Evolutionary conservation across 1,284 basidiomycete genomes (phyloP).

Genomic region (Marasmius fiardii): DNA sequence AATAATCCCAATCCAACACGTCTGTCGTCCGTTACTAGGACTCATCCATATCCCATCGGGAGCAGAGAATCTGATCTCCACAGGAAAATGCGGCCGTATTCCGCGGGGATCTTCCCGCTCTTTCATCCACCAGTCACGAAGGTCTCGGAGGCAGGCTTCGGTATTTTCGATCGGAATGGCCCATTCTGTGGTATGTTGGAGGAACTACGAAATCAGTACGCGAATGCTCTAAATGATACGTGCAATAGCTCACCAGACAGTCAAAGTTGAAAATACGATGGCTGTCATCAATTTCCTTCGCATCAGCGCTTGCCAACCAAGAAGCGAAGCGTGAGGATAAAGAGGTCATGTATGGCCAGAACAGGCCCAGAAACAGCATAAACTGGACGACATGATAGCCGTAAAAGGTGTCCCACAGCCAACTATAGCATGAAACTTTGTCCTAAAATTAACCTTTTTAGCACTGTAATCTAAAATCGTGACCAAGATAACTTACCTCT

Average conservation of each 20-base stretch:
- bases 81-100: slow-evolving; percentile 85
- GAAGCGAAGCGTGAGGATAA: slow-evolving; percentile 54
- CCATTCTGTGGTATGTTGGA: slow-evolving; percentile 93
- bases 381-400: slow-evolving; percentile 80
- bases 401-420: slow-evolving; percentile 67
- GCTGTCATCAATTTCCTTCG: slow-evolving; percentile 67
- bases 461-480: not conserved
- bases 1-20: slow-evolving; percentile 95
- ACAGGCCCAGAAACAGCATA: slow-evolving; percentile 71
- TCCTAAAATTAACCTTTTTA: slow-evolving; percentile 27
- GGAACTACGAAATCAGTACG: slow-evolving; percentile 53
- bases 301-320: slow-evolving; percentile 53
- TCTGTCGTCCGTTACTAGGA: slow-evolving; percentile 77
- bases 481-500: slow-evolving; percentile 53
- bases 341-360: slow-evolving; percentile 49
- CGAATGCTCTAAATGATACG: slow-evolving; percentile 13
- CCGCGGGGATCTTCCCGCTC: slow-evolving; percentile 71
- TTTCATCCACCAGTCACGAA: slow-evolving; percentile 72
- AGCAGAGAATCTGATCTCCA: slow-evolving; percentile 90
- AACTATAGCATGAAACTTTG: slow-evolving; percentile 50
- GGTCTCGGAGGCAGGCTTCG: slow-evolving; percentile 65
- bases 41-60: slow-evolving; percentile 94
- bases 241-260: slow-evolving; percentile 55
- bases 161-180: slow-evolving; percentile 76
- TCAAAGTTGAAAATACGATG: slow-evolving; percentile 84